Percentiles rank a stretch among this genome's conserved stretches.
phyloP scores from a whole-genome alignment of 169 alveolate genomes.

The Theileria equi region DNA sequence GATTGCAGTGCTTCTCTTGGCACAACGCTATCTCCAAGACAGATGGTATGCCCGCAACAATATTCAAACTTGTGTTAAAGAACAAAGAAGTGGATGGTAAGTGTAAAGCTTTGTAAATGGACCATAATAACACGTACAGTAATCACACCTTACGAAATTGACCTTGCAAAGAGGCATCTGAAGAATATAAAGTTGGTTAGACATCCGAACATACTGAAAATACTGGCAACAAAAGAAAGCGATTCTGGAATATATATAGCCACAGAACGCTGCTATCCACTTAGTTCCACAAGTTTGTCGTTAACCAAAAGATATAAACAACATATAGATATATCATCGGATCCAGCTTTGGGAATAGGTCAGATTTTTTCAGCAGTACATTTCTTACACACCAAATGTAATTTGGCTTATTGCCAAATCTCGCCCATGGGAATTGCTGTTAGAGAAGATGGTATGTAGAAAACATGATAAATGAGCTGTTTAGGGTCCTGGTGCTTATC shows the following conservation, averaged over 20 bases:
- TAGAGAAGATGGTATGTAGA: constrained; percentile 58
- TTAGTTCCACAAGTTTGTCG: constrained; percentile 42
- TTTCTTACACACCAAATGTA: constrained; percentile 62
- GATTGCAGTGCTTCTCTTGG: constrained; percentile 47
- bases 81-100: constrained; percentile 18
- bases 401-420: constrained; percentile 53
- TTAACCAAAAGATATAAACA: constrained; percentile 11
- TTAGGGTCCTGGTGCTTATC: constrained; percentile 63
- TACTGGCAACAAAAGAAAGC: constrained; percentile 58
- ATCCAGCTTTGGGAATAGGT: constrained; percentile 59
- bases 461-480: background rate
- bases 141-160: constrained; percentile 24
- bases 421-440: constrained; percentile 64
- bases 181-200: constrained; percentile 50
- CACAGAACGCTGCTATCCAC: constrained; percentile 72
- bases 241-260: constrained; percentile 68
- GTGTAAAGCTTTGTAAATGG: background rate
- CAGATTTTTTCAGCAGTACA: constrained; percentile 65
- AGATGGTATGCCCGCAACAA: constrained; percentile 21
- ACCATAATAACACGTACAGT: background rate
- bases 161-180: constrained; percentile 58
- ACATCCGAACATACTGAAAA: constrained; percentile 71
- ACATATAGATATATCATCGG: constrained; percentile 57
- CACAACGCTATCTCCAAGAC: constrained; percentile 31
- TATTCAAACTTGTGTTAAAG: constrained; percentile 24